Conservation (phyloP, 2,329 filamentous ascomycete genomes). For the Didymella glomerata region DNA sequence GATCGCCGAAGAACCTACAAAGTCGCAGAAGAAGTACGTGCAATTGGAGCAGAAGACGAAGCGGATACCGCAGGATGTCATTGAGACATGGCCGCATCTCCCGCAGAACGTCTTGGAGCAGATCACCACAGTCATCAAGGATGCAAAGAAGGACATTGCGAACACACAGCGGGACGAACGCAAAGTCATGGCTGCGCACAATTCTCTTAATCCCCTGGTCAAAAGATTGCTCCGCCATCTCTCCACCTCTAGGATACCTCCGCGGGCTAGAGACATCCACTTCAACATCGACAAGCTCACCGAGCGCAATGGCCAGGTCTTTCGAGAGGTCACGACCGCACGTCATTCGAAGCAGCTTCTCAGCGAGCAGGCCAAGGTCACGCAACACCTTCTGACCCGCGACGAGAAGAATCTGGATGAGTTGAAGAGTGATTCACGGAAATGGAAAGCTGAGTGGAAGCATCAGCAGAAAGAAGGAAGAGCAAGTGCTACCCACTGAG, state of each 20-base stretch:
- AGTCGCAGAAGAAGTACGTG: slow-evolving; percentile 37
- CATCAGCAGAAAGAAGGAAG: slow-evolving; percentile 42
- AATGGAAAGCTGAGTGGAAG: slow-evolving; percentile 45
- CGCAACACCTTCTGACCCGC: slow-evolving; percentile 54
- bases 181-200: slow-evolving; percentile 62
- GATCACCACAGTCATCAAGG: slow-evolving; percentile 64
- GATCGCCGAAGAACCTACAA: slow-evolving; percentile 27
- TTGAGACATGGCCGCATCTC: slow-evolving; percentile 63
- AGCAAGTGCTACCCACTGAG: slow-evolving; percentile 28
- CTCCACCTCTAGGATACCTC: slow-evolving; percentile 71
- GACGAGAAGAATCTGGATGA: slow-evolving; percentile 41
- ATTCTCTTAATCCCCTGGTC: slow-evolving; percentile 64
- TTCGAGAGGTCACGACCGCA: slow-evolving; percentile 66
- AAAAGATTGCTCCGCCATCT: slow-evolving; percentile 67
- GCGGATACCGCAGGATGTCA: slow-evolving; percentile 48
- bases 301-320: slow-evolving; percentile 59
- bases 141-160: slow-evolving; percentile 69
- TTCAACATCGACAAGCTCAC: slow-evolving; percentile 73
- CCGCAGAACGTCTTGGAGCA: slow-evolving; percentile 63
- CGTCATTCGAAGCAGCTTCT: slow-evolving; percentile 71
- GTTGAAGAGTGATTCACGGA: slow-evolving; percentile 42
- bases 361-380: slow-evolving; percentile 63
- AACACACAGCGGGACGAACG: slow-evolving; percentile 60
- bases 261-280: slow-evolving; percentile 59
- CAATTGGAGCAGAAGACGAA: slow-evolving; percentile 48